Conservation (phyloP, 495 filamentous ascomycete genomes). For the Aspergillus diversus region DNA sequence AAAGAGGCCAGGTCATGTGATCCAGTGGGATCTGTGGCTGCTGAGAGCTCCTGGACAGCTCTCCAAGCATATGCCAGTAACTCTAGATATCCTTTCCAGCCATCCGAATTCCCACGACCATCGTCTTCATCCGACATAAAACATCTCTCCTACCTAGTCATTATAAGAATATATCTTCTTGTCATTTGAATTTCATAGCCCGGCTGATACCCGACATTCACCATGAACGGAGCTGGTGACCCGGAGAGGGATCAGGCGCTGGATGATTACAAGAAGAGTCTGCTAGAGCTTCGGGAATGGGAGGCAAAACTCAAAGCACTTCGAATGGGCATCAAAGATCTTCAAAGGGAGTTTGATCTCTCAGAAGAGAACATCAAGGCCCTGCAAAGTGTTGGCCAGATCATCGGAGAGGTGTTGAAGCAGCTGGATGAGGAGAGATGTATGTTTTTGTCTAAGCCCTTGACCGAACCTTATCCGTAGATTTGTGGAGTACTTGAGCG, state of each 20-base stretch:
- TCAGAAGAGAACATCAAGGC: conserved; percentile 99
- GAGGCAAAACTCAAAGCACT: conserved; percentile 94
- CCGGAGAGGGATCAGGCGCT: conserved; percentile 82
- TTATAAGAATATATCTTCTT: neutral
- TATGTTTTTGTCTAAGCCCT: conserved; percentile 40
- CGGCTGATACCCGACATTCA: conserved; percentile 22
- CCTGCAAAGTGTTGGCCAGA: conserved; percentile 97
- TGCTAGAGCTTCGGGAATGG: conserved; percentile 97
- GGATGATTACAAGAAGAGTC: conserved; percentile 86
- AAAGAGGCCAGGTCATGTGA: conserved; percentile 35
- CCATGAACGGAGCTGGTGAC: conserved; percentile 55
- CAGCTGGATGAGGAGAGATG: conserved; percentile 99
- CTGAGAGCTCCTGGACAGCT: conserved; percentile 41
- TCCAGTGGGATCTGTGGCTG: conserved; percentile 10
- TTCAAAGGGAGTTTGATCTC: conserved; percentile 92
- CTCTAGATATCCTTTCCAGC: conserved; percentile 21
- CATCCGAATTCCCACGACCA: conserved; percentile 15
- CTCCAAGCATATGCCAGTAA: conserved; percentile 23
- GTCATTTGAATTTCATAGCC: neutral
- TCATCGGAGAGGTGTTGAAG: conserved; percentile 98
- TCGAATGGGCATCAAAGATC: conserved; percentile 89
- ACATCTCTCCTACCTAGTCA: neutral
- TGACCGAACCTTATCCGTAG: no score
- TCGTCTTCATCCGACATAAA: neutral
- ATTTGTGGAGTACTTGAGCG: no score